phyloP scores from a whole-genome alignment of 2,329 filamentous ascomycete genomes.

The Cryphonectria nitschkei region DNA sequence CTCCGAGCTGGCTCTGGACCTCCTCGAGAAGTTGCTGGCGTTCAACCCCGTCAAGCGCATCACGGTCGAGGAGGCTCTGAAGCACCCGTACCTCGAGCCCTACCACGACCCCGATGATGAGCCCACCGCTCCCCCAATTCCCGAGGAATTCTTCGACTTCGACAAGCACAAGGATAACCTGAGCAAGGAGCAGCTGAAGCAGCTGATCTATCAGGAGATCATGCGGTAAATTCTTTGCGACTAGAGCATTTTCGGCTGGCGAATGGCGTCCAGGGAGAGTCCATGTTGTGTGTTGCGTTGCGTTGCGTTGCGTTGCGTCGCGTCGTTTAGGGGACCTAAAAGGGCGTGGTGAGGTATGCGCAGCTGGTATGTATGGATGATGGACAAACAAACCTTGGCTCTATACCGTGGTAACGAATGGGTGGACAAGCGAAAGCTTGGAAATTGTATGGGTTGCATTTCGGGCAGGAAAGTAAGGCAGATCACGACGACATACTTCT shows the following conservation, averaged over 20 bases:
- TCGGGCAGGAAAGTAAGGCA: not conserved
- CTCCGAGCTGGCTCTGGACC: slow-evolving; percentile 92
- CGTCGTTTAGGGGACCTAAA: not conserved
- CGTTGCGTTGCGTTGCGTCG: slow-evolving; percentile 6
- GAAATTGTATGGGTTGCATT: not conserved
- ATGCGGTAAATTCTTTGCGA: slow-evolving; percentile 57
- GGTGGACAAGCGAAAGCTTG: not conserved
- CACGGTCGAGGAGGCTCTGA: slow-evolving; percentile 94
- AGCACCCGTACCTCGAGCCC: slow-evolving; percentile 96
- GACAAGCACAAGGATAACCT: slow-evolving; percentile 99
- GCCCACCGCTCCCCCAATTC: slow-evolving; percentile 93
- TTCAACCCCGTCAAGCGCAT: slow-evolving; percentile 99
- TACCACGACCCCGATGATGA: slow-evolving; percentile 99
- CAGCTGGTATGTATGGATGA: slow-evolving; percentile 9
- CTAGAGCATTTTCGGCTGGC: slow-evolving; percentile 11
- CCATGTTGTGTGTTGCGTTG: not conserved
- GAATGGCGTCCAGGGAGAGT: slow-evolving; percentile 10
- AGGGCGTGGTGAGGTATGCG: slow-evolving; percentile 1
- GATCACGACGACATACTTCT: not conserved
- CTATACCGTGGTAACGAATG: slow-evolving; percentile 7
- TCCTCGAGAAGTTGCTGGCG: slow-evolving; percentile 92
- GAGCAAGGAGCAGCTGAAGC: slow-evolving; percentile 97
- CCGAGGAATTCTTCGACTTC: slow-evolving; percentile 99
- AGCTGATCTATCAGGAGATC: slow-evolving; percentile 97
- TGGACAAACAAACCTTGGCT: slow-evolving; percentile 7